Evolutionary conservation across 2,329 filamentous ascomycete species (phyloP).

Genomic region (Cordyceps farinosa): DNA sequence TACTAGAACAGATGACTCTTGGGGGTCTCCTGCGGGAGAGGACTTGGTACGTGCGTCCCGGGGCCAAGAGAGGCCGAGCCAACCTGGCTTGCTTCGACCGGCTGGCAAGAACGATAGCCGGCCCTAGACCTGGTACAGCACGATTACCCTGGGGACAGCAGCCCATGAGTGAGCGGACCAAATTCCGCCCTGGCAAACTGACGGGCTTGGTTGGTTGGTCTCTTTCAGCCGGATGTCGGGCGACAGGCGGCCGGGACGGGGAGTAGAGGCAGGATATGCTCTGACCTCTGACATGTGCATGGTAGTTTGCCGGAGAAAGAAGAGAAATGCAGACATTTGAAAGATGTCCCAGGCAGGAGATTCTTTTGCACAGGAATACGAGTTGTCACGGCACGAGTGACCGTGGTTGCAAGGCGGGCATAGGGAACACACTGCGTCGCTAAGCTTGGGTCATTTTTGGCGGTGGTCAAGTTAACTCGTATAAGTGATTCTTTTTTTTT

Average conservation of each 20-base stretch:
- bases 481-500: neutral
- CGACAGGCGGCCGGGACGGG: neutral
- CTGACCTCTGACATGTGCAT: neutral
- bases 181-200: neutral
- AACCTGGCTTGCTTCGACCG: neutral
- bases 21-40: neutral
- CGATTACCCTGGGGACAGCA: neutral
- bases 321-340: neutral
- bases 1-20: neutral
- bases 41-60: neutral
- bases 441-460: neutral
- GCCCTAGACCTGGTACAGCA: no score
- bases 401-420: neutral
- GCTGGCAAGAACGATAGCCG: no score
- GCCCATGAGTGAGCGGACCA: neutral
- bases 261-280: no score
- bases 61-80: neutral
- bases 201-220: neutral
- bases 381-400: neutral
- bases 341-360: neutral
- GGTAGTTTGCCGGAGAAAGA: neutral
- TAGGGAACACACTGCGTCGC: neutral
- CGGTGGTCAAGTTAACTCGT: neutral
- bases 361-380: neutral
- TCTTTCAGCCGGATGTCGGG: neutral